Base-by-base conservation (phyloP, 352 stramenopile genomes). In the Aphanomyces invadans region DNA sequence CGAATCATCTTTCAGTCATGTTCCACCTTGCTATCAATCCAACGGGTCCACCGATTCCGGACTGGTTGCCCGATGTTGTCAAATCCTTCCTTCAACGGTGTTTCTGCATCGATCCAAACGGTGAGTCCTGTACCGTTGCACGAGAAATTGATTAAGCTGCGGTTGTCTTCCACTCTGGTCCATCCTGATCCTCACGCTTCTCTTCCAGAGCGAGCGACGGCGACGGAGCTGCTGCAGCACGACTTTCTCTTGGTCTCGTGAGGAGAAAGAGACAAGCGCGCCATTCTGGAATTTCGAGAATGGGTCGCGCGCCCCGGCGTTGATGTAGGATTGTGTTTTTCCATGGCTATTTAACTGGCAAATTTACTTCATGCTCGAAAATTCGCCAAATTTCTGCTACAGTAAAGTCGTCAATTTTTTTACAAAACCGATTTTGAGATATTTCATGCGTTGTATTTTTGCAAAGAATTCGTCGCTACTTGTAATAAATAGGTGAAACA, bases 91-190 rank as follows among this genome's bases (percentile, higher is more conserved):
- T 93, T 7, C 42, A 63, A 29, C 73, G 77, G 4, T 90, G 83
- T 70, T 90, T 93, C 42, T 83, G 76, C 60, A 87, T 91, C 44
- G 62, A 91, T n/a, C 81, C 82, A 0, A 70, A 83, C 69, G 78
- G 83, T 89, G 70, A 57, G 57, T 42, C 29, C 57, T n/a, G n/a
- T n/a, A n/a, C 3, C 3, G 54, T 19, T 21, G 15, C 23, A 21
- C 1, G 19, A 15, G 23, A 23, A 21, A 28, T n/a, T 23, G 11
- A 29, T 56, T 15, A 25, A 23, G 17, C 23, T 26, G 1, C 46
- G 33, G 17, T 23, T 38, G 3, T 11, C 26, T 65, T 69, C 39
- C 23, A 44, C n/a, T n/a, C n/a, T n/a, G n/a, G n/a, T n/a, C n/a
- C n/a, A n/a, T n/a, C n/a, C n/a, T n/a, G n/a, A n/a, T 60, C 25